Percentiles rank a stretch among this genome's conserved stretches.
Conservation (phyloP, 371 early-diverging fungal species). For the Haplosporangium sp. region DNA sequence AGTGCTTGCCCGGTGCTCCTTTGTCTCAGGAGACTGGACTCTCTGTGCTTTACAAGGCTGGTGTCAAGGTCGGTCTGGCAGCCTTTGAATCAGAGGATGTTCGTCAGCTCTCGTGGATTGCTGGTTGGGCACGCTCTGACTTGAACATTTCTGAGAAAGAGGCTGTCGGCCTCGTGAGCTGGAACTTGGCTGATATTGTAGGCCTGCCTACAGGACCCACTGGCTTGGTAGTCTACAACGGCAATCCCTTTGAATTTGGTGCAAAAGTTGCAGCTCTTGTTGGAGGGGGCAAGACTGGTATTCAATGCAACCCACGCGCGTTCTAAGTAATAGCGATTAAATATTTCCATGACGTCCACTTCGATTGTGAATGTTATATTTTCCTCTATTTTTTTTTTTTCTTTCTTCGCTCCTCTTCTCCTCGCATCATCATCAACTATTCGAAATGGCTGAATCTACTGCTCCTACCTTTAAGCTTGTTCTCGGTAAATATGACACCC, state of each 20-base stretch:
- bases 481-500: conserved; percentile 34
- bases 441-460: conserved; percentile 21
- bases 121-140: conserved; percentile 72
- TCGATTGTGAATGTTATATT: neutral
- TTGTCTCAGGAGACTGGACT: conserved; percentile 66
- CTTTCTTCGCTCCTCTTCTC: conserved; percentile 2
- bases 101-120: conserved; percentile 78
- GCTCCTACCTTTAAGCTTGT: conserved; percentile 46
- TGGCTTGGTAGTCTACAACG: conserved; percentile 61
- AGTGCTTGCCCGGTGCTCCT: conserved; percentile 70
- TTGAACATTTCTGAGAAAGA: conserved; percentile 64
- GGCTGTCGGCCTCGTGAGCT: conserved; percentile 76
- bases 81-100: conserved; percentile 63
- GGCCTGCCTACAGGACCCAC: conserved; percentile 45
- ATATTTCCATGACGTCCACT: neutral
- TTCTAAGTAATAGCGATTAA: conserved; percentile 7
- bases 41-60: conserved; percentile 65
- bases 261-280: conserved; percentile 58
- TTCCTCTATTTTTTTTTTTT: conserved; percentile 2
- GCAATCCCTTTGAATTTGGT: conserved; percentile 63
- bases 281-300: conserved; percentile 59
- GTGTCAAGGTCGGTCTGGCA: conserved; percentile 72
- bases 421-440: conserved; percentile 10
- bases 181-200: conserved; percentile 73
- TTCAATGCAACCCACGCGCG: conserved; percentile 35